phyloP scores from a whole-genome alignment of 2,329 filamentous ascomycete species.

The Fusarium sp. region DNA sequence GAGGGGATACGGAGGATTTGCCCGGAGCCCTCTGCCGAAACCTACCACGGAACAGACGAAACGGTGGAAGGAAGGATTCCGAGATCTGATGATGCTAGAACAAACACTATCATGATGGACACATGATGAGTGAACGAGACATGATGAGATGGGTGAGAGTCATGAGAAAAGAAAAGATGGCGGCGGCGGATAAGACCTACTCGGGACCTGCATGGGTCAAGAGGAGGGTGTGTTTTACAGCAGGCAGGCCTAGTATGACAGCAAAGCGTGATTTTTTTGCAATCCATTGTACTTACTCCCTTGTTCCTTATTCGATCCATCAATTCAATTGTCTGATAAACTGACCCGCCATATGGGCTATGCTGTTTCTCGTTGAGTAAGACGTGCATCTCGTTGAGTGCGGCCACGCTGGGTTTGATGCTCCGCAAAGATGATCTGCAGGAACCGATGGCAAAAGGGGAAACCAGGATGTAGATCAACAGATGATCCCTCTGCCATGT shows the following conservation, averaged over 20 bases:
- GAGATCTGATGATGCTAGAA: constrained; percentile 64
- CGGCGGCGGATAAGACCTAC: neutral
- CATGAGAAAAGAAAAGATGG: neutral
- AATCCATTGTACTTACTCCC: neutral
- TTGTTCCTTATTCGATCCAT: neutral
- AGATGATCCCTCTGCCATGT: neutral
- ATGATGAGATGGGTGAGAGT: constrained; percentile 3
- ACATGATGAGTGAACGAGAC: constrained; percentile 2
- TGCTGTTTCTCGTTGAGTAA: constrained; percentile 16
- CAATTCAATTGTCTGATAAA: constrained; percentile 9
- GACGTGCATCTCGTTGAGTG: constrained; percentile 14
- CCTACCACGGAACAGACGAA: constrained; percentile 62
- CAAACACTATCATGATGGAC: constrained; percentile 53
- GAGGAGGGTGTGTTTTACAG: constrained; percentile 7
- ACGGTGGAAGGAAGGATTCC: constrained; percentile 68
- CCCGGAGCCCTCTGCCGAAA: constrained; percentile 50
- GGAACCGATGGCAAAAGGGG: constrained; percentile 23
- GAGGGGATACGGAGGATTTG: constrained; percentile 74
- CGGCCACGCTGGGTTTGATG: constrained; percentile 4
- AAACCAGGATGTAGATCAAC: constrained; percentile 14
- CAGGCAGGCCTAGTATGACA: constrained; percentile 10
- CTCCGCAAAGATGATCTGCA: constrained; percentile 39
- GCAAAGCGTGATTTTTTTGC: neutral
- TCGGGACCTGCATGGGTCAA: constrained; percentile 32
- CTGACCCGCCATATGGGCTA: neutral